These are phyloP conservation scores for Globisporangium carolinianum DNA, from an alignment of 352 stramenopile genomes.

Conservation along the genomic window DNA sequence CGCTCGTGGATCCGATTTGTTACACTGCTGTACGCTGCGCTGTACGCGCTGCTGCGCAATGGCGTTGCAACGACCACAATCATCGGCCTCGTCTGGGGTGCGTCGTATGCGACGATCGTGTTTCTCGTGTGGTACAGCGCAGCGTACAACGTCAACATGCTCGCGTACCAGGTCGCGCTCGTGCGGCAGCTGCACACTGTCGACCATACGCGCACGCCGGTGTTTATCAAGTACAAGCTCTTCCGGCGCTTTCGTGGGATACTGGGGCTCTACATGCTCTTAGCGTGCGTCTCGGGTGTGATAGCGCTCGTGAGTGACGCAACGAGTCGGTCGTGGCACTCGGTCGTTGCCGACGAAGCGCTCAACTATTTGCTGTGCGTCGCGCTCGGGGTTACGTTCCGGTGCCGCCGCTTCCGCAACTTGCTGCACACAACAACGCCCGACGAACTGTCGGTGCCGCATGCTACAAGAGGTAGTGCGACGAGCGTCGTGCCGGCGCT, in stretches of 20 bases:
- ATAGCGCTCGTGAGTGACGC: constrained; percentile 34
- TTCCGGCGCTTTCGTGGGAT: constrained; percentile 45
- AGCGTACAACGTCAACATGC: constrained; percentile 63
- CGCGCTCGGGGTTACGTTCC: constrained; percentile 46
- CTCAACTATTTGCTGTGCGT: constrained; percentile 38
- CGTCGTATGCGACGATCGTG: constrained; percentile 44
- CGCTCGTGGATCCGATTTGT: constrained; percentile 53
- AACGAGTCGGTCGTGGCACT: constrained; percentile 22
- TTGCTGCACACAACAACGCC: constrained; percentile 22
- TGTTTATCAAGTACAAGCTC: constrained; percentile 61
- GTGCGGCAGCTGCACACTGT: constrained; percentile 38
- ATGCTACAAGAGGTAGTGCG: not conserved
- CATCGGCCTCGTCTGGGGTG: constrained; percentile 44
- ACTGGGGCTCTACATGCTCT: constrained; percentile 47
- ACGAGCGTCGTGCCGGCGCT: constrained; percentile 5
- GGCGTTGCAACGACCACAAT: constrained; percentile 27
- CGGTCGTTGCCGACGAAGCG: constrained; percentile 27
- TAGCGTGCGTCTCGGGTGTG: constrained; percentile 37
- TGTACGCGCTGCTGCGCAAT: constrained; percentile 34
- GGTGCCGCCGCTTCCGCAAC: constrained; percentile 48
- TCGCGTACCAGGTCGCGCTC: constrained; percentile 58
- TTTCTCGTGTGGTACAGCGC: constrained; percentile 73
- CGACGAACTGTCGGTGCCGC: not conserved
- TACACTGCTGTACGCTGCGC: constrained; percentile 40
- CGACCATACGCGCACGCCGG: constrained; percentile 38